Percentiles rank a stretch among this genome's conserved stretches.
Evolutionary conservation across 495 filamentous ascomycete species (phyloP).

Genomic region (Aspergillus sparsus): DNA sequence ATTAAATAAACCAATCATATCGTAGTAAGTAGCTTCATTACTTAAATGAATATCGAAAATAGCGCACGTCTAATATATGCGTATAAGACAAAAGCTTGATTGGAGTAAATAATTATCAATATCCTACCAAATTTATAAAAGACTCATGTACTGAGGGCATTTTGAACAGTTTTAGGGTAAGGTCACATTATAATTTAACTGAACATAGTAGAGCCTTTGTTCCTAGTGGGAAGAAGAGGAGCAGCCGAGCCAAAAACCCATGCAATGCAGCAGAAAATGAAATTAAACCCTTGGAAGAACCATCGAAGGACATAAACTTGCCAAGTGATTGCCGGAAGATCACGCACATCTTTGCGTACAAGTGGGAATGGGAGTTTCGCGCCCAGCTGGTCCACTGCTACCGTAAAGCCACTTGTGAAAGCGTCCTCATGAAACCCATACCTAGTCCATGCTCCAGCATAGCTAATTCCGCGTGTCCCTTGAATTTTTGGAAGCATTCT

Average conservation of each 20-base stretch:
- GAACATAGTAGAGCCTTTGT: no score
- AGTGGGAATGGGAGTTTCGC: constrained; percentile 6
- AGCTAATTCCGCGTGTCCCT: constrained; percentile 11
- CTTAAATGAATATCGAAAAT: no score
- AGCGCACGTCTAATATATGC: background rate
- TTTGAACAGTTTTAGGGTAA: no score
- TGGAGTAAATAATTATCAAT: background rate
- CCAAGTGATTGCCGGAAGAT: background rate
- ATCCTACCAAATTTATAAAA: no score
- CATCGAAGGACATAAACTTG: no score
- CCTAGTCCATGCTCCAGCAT: constrained; percentile 15
- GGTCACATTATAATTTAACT: no score
- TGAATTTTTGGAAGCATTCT: constrained; percentile 1
- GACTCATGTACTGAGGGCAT: no score
- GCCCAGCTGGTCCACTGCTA: background rate
- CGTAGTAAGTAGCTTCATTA: no score
- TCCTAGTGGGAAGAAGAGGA: no score
- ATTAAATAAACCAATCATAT: no score
- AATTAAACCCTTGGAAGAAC: background rate
- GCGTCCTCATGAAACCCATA: constrained; percentile 19
- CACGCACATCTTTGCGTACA: background rate
- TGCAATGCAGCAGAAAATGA: background rate
- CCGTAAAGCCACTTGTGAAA: constrained; percentile 6
- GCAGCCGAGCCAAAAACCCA: background rate
- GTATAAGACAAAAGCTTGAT: background rate